phyloP scores from a whole-genome alignment of 1,284 basidiomycete species.

The Cryptococcus amylolentus region DNA sequence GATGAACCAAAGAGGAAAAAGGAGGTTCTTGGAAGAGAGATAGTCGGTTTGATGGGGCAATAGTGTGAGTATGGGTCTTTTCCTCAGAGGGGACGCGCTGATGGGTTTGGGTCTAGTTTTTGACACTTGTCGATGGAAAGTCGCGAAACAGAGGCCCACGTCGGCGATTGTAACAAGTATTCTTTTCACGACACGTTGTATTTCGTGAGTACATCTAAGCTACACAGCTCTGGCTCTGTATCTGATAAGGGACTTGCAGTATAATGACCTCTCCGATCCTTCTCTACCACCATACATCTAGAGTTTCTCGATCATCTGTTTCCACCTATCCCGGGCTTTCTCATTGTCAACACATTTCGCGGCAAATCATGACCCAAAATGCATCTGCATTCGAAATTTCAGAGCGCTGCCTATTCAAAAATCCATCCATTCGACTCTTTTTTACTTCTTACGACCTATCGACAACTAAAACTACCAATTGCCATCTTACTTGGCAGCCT shows the following conservation, averaged over 20 bases:
- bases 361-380: no score
- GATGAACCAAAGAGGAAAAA: constrained; percentile 47
- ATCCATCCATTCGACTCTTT: neutral
- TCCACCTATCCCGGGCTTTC: no score
- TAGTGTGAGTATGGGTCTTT: neutral
- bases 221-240: no score
- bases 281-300: no score
- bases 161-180: neutral
- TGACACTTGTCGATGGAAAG: neutral
- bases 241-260: no score
- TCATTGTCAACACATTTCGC: no score
- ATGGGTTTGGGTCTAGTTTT: neutral
- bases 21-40: constrained; percentile 45
- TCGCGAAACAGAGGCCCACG: neutral
- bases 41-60: neutral
- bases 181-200: neutral
- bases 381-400: neutral
- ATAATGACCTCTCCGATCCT: no score
- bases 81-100: no score
- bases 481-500: constrained; percentile 6
- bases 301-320: no score
- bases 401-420: neutral
- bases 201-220: neutral
- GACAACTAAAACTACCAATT: neutral
- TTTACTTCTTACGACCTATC: neutral